A percentile compares a stretch with the other conserved stretches of the same genome.
Conservation (phyloP, 805 yeast species). For the Yarrowia bubula region DNA sequence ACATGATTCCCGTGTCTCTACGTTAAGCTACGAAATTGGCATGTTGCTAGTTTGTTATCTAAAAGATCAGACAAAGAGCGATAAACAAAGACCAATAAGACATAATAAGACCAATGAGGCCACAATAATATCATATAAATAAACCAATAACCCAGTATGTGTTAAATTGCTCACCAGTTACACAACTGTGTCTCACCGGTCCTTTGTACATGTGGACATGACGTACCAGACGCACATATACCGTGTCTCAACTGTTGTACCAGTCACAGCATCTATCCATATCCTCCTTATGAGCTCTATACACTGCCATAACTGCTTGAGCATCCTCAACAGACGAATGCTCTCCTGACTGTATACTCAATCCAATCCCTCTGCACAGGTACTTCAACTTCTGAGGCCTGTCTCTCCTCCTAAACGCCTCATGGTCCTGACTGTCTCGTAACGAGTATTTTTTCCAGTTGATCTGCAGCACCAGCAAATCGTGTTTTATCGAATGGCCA, state of each 20-base stretch:
- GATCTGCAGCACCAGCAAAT: conserved; percentile 62
- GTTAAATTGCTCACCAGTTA: too few species aligned
- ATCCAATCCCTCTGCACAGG: conserved; percentile 65
- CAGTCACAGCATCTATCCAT: not conserved
- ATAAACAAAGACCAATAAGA: too few species aligned
- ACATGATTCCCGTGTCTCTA: too few species aligned
- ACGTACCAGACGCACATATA: too few species aligned
- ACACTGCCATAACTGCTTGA: conserved; percentile 77
- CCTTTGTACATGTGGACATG: too few species aligned
- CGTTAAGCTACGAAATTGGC: too few species aligned
- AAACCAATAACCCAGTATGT: too few species aligned
- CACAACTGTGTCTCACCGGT: too few species aligned
- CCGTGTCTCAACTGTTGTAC: not conserved
- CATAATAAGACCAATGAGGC: too few species aligned
- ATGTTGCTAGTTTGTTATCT: too few species aligned
- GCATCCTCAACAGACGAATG: conserved; percentile 94
- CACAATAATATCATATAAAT: too few species aligned
- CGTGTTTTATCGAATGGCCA: conserved; percentile 85
- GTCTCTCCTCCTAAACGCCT: conserved; percentile 43
- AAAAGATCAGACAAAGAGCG: too few species aligned
- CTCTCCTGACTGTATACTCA: conserved; percentile 71
- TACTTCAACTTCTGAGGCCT: conserved; percentile 39
- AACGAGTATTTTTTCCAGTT: conserved; percentile 63
- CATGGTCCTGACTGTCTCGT: conserved; percentile 71
- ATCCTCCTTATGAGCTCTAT: conserved; percentile 52